These are phyloP conservation scores for Tephrocybe sp. DNA, from an alignment of 768 basidiomycete species.

Conservation along the genomic window DNA sequence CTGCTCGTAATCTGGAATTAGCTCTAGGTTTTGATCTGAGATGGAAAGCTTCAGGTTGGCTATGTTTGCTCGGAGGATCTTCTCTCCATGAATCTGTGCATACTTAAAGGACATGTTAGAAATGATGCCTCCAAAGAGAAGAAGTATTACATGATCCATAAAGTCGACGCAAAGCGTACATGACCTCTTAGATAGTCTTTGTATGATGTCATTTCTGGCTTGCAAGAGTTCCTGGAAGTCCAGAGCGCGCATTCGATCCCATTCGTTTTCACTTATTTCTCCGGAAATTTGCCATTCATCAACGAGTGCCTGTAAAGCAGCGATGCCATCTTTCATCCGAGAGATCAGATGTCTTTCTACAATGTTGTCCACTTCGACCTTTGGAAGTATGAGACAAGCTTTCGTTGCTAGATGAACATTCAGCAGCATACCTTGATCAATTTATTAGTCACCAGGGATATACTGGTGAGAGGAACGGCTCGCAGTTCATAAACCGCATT, in stretches of 20 bases:
- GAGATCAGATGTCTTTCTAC: conserved; percentile 65
- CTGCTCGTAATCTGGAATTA: conserved; percentile 97
- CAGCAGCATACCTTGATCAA: conserved; percentile 59
- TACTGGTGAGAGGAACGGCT: conserved; percentile 66
- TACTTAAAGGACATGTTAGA: conserved; percentile 55
- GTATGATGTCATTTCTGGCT: conserved; percentile 49
- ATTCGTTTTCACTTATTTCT: conserved; percentile 75
- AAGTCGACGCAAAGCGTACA: conserved; percentile 72
- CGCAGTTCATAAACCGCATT: conserved; percentile 67
- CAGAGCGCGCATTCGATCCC: conserved; percentile 78
- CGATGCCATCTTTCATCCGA: conserved; percentile 56
- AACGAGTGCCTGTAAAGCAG: conserved; percentile 48
- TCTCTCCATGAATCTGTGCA: conserved; percentile 68
- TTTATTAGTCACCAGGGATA: conserved; percentile 71
- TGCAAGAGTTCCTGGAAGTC: conserved; percentile 89
- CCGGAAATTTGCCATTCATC: conserved; percentile 54
- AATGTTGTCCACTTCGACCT: conserved; percentile 75
- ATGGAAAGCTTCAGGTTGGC: conserved; percentile 78
- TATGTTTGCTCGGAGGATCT: conserved; percentile 72
- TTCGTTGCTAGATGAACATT: too few relatives aligned
- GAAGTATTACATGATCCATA: conserved; percentile 58
- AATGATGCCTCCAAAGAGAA: background rate
- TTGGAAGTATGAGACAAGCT: conserved; percentile 7
- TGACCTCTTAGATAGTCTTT: conserved; percentile 38
- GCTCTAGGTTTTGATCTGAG: conserved; percentile 95